Percentiles rank a stretch among this genome's conserved stretches.
Conservation (phyloP, 352 stramenopile species). For the Pythium dissimile region DNA sequence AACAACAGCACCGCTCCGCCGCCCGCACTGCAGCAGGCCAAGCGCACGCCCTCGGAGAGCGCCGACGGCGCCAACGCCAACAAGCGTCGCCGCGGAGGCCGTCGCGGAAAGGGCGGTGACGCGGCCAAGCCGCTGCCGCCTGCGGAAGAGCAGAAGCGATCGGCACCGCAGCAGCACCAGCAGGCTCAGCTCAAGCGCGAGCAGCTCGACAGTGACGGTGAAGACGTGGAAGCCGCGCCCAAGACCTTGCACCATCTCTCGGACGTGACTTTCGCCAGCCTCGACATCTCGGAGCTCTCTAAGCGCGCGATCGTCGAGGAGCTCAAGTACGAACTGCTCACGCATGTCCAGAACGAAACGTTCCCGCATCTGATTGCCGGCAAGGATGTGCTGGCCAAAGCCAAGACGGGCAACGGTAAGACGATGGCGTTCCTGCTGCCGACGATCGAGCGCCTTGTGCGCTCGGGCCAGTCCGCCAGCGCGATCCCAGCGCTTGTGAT, state of each 20-base stretch:
- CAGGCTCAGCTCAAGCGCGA: slow-evolving; percentile 4
- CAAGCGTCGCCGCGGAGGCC: slow-evolving; percentile 50
- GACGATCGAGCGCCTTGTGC: slow-evolving; percentile 66
- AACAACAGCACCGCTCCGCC: neutral
- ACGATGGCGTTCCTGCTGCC: slow-evolving; percentile 71
- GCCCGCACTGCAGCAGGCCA: slow-evolving; percentile 23
- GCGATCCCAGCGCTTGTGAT: slow-evolving; percentile 80
- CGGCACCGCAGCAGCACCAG: slow-evolving; percentile 2
- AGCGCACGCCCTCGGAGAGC: slow-evolving; percentile 33
- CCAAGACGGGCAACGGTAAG: slow-evolving; percentile 79
- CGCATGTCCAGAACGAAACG: slow-evolving; percentile 76
- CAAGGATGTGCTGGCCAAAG: slow-evolving; percentile 81
- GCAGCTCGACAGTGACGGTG: neutral
- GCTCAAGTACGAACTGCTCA: slow-evolving; percentile 73
- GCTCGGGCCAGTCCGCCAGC: slow-evolving; percentile 33
- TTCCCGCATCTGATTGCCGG: slow-evolving; percentile 52
- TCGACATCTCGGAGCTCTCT: slow-evolving; percentile 29
- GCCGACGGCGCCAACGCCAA: slow-evolving; percentile 33
- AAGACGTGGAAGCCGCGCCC: slow-evolving; percentile 9
- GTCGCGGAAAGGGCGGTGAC: slow-evolving; percentile 26
- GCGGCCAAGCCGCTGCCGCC: neutral
- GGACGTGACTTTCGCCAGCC: slow-evolving; percentile 19
- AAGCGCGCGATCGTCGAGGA: slow-evolving; percentile 49
- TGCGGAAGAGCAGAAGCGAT: neutral
- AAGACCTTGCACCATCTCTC: slow-evolving; percentile 27